Evolutionary conservation across 164 flowering plant genomes (phyloP).

Genomic region (Vitis labrusca): DNA sequence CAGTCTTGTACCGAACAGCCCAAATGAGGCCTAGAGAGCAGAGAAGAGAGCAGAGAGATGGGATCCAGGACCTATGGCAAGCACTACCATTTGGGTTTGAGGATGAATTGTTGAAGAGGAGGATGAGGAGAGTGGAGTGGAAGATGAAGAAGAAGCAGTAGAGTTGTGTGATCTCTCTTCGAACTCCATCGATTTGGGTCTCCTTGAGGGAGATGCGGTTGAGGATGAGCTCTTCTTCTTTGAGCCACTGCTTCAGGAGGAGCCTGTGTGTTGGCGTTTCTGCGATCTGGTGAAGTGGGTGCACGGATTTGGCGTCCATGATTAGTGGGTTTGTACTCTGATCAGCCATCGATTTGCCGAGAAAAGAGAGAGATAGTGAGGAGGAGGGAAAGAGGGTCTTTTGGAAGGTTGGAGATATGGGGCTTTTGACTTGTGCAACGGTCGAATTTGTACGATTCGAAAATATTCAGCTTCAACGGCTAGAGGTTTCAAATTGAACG

Average conservation of each 20-base stretch:
- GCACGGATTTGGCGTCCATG: conserved; percentile 42
- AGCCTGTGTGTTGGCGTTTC: conserved; percentile 91
- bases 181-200: conserved; percentile 72
- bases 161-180: conserved; percentile 75
- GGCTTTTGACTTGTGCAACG: conserved; percentile 12
- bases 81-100: conserved; percentile 10
- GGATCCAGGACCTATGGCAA: conserved; percentile 81
- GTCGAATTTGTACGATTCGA: conserved; percentile 5
- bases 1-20: conserved; percentile 86
- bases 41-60: conserved; percentile 63
- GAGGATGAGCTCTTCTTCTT: conserved; percentile 88
- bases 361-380: conserved; percentile 21
- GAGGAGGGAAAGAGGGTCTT: neutral
- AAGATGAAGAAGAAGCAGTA: conserved; percentile 88
- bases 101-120: conserved; percentile 61
- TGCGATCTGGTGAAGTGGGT: conserved; percentile 89
- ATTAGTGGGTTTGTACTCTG: conserved; percentile 18
- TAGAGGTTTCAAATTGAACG: too few relatives aligned
- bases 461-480: too few relatives aligned
- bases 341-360: conserved; percentile 20
- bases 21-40: conserved; percentile 80
- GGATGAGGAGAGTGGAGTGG: conserved; percentile 64
- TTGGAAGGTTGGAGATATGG: neutral
- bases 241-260: conserved; percentile 95
- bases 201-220: conserved; percentile 73